These are phyloP conservation scores for Mortierella sp. DNA, from an alignment of 371 early-diverging fungal species.

Conservation along the genomic window DNA sequence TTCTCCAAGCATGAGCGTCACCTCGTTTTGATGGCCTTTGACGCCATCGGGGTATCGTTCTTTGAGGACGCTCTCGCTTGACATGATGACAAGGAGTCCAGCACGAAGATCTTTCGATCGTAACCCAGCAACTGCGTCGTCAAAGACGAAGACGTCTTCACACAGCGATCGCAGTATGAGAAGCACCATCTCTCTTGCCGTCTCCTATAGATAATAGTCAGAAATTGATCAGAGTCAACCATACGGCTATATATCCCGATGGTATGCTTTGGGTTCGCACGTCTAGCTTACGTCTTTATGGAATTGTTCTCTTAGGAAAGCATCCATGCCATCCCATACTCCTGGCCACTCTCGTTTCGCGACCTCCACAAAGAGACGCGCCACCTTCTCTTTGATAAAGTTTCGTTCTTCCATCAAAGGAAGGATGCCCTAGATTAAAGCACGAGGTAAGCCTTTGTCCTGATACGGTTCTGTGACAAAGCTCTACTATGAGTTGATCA, in stretches of 20 bases:
- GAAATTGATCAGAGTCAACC: neutral
- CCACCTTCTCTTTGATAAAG: slow-evolving; percentile 62
- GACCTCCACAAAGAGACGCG: slow-evolving; percentile 60
- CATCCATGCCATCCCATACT: slow-evolving; percentile 64
- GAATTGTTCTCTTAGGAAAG: slow-evolving; percentile 53
- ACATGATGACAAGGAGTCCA: slow-evolving; percentile 53
- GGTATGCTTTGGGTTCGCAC: slow-evolving; percentile 3
- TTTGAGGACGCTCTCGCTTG: slow-evolving; percentile 38
- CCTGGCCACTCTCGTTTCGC: slow-evolving; percentile 68
- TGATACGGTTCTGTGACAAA: neutral
- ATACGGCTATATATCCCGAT: neutral
- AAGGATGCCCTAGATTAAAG: slow-evolving; percentile 19
- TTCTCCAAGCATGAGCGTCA: slow-evolving; percentile 54
- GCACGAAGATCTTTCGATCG: slow-evolving; percentile 62
- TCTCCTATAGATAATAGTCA: slow-evolving; percentile 33
- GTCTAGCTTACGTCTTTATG: slow-evolving; percentile 47
- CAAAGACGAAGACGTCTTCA: slow-evolving; percentile 66
- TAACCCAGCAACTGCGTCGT: slow-evolving; percentile 61
- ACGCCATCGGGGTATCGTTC: slow-evolving; percentile 52
- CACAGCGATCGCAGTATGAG: slow-evolving; percentile 56
- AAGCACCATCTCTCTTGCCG: slow-evolving; percentile 54
- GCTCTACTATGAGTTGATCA: neutral
- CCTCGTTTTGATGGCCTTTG: slow-evolving; percentile 37
- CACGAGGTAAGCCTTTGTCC: neutral
- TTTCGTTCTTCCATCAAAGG: slow-evolving; percentile 26